Base-by-base conservation (phyloP, 306 rosid genomes). In the Lathyrus sativus region DNA sequence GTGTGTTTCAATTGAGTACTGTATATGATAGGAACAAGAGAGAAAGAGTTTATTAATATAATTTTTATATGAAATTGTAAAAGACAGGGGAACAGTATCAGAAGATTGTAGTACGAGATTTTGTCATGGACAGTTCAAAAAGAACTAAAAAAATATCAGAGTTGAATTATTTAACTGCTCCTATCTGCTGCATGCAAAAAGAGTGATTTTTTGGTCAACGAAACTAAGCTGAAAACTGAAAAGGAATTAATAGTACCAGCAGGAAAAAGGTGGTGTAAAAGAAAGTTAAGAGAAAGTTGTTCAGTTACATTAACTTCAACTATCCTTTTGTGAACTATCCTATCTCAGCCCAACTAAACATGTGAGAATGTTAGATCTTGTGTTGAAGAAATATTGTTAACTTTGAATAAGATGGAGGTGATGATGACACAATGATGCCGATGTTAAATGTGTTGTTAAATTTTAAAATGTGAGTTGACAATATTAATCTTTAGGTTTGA, bases 51-150 rank as follows among this genome's bases (percentile, higher is more conserved):
- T 41, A 46, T 57, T 18, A 22, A 7, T 53, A 31, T 2, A 0
- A 24, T 70, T 57, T 10, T 69, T 11, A 28, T 14, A 58, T 19
- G 69, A 65, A 48, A 14, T 41, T 78, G 70, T 72, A 14, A 44
- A 65, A 58, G 51, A 68, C 58, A 42, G 6, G 26, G 72, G 66
- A 67, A 54, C 61, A 67, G 28, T 45, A 43, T 53, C 62, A 72
- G 54, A 73, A 72, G 54, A 78, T 73, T 39, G 24, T 71, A 71
- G 71, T 53, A 76, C 41, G 24, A 51, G 83, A 67, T 74, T 75
- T 67, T 75, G 81, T 71, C 51, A 60, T 37, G 57, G 77, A 74
- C 75, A 78, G 68, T 55, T 75, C 64, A 70, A 19, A 79, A 55
- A 74, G 37, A 38, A 74, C 28, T 66, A 22, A 70, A 74, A 51